phyloP scores from a whole-genome alignment of 495 filamentous ascomycete genomes.

The Lichina pygmaea region DNA sequence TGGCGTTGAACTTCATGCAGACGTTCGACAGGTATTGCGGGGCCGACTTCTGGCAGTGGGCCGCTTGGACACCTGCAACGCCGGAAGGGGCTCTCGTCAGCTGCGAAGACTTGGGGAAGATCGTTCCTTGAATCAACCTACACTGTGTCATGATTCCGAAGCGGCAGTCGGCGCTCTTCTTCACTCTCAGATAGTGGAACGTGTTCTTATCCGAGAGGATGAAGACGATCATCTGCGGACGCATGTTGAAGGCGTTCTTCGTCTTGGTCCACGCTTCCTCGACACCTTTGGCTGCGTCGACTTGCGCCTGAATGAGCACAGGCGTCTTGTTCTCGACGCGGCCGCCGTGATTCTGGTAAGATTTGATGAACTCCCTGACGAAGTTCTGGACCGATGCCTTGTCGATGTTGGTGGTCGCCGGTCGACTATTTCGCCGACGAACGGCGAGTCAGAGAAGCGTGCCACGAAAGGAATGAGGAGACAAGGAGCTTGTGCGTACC shows the following conservation, averaged over 20 bases:
- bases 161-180: constrained; percentile 61
- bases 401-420: constrained; percentile 11
- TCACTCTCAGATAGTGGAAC: constrained; percentile 46
- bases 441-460: not conserved
- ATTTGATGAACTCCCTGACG: constrained; percentile 25
- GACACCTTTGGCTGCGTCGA: constrained; percentile 21
- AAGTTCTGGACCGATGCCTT: constrained; percentile 25
- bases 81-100: not conserved
- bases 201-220: constrained; percentile 39
- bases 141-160: constrained; percentile 47
- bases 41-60: constrained; percentile 30
- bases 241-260: constrained; percentile 17
- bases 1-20: constrained; percentile 82
- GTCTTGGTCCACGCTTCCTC: constrained; percentile 20
- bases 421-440: constrained; percentile 4
- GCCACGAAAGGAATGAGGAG: not conserved
- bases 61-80: constrained; percentile 22
- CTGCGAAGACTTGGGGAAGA: not conserved
- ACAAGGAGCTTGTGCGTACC: constrained; percentile 4
- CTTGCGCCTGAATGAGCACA: constrained; percentile 8
- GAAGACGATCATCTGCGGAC: constrained; percentile 27
- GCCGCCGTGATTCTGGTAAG: constrained; percentile 50
- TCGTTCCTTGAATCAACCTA: not conserved
- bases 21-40: constrained; percentile 73
- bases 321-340: constrained; percentile 18